phyloP scores from a whole-genome alignment of 129 eudicot species.

The Flaveria trinervia region DNA sequence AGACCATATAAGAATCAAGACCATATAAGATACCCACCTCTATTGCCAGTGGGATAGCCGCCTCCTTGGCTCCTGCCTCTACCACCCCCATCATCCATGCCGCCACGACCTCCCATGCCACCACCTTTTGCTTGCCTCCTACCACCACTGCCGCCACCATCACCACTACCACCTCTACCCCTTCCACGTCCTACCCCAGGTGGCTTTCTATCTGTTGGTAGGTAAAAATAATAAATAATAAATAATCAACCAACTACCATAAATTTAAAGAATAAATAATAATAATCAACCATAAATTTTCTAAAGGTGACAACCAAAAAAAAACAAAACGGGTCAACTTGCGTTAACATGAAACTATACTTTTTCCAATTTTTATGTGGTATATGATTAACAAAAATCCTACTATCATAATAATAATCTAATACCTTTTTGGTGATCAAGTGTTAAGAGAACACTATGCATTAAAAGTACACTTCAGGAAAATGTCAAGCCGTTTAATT shows the following conservation, averaged over 20 bases:
- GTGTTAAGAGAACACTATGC: neutral
- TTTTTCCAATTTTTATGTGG: neutral
- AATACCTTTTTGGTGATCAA: neutral
- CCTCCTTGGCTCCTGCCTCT: conserved; percentile 53
- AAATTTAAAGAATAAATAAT: neutral
- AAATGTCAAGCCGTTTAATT: neutral
- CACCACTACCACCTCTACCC: conserved; percentile 53
- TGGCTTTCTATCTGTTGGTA: conserved; percentile 56
- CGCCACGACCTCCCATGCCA: conserved; percentile 48
- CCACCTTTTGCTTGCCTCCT: conserved; percentile 50
- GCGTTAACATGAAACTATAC: neutral
- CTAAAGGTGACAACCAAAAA: neutral
- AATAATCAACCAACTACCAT: neutral
- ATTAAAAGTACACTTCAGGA: neutral
- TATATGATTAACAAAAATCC: neutral
- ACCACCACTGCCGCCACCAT: conserved; percentile 41
- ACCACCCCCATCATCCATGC: conserved; percentile 42
- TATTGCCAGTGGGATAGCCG: conserved; percentile 33
- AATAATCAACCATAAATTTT: neutral
- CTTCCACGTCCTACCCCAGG: conserved; percentile 77
- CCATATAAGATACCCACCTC: conserved; percentile 23
- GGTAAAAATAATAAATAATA: neutral
- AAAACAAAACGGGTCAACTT: neutral
- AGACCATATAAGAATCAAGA: neutral
- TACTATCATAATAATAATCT: neutral